Evolutionary conservation across 2,329 filamentous ascomycete species (phyloP).

Genomic region (Cladosporium colombiae): DNA sequence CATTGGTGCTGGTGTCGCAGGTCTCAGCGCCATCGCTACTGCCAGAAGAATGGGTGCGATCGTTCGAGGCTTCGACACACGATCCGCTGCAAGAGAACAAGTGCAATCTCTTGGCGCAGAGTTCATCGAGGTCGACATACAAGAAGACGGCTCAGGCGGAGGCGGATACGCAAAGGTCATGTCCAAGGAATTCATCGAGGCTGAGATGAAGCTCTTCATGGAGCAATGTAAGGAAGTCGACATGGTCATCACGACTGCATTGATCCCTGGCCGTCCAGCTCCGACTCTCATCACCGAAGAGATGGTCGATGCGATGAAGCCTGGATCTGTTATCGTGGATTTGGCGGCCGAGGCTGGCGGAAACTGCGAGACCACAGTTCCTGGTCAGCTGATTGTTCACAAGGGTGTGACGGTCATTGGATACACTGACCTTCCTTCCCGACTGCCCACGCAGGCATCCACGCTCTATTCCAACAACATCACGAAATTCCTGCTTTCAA

Average conservation of each 20-base stretch:
- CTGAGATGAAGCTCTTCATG: constrained; percentile 89
- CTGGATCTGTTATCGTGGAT: constrained; percentile 85
- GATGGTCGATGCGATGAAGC: constrained; percentile 83
- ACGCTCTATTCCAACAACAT: constrained; percentile 94
- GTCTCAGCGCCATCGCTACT: constrained; percentile 83
- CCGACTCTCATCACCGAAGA: constrained; percentile 81
- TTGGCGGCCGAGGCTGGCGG: constrained; percentile 84
- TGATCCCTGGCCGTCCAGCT: constrained; percentile 81
- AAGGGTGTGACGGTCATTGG: constrained; percentile 84
- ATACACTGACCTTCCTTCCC: constrained; percentile 84
- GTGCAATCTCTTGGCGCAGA: constrained; percentile 88
- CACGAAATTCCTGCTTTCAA: constrained; percentile 81
- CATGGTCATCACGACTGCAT: constrained; percentile 88
- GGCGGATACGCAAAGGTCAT: constrained; percentile 90
- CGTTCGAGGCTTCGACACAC: constrained; percentile 87
- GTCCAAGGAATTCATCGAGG: constrained; percentile 90
- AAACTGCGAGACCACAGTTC: constrained; percentile 79
- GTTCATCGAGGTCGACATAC: constrained; percentile 80
- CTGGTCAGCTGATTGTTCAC: constrained; percentile 69
- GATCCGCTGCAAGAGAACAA: constrained; percentile 82
- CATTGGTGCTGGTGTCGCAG: constrained; percentile 86
- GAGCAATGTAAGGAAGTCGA: constrained; percentile 86
- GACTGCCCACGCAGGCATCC: constrained; percentile 83
- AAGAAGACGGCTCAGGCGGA: constrained; percentile 81
- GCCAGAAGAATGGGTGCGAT: constrained; percentile 85